Conservation (phyloP, 2,329 filamentous ascomycete genomes). For the Talaromyces funiculosus region DNA sequence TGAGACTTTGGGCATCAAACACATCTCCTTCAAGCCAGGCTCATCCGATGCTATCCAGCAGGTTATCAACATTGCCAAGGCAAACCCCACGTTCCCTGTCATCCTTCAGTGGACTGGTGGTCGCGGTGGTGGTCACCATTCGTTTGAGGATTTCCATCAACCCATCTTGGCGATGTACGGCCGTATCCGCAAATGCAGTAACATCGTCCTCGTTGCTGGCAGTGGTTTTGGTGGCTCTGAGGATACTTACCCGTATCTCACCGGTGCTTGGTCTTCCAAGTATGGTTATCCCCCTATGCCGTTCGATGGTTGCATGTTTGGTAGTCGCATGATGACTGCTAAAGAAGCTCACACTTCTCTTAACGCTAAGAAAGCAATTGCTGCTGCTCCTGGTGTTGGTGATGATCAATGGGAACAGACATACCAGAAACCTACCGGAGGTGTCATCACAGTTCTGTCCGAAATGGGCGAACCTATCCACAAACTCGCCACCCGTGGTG, state of each 20-base stretch:
- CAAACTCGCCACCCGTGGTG: slow-evolving; percentile 94
- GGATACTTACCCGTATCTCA: slow-evolving; percentile 88
- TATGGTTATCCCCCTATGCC: slow-evolving; percentile 90
- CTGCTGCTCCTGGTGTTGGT: slow-evolving; percentile 74
- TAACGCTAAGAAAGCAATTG: slow-evolving; percentile 83
- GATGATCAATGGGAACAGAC: slow-evolving; percentile 87
- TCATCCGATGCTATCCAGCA: slow-evolving; percentile 82
- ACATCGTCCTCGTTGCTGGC: slow-evolving; percentile 82
- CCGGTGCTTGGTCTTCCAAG: slow-evolving; percentile 78
- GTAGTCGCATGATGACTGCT: slow-evolving; percentile 89
- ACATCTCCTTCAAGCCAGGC: slow-evolving; percentile 91
- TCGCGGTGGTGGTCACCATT: slow-evolving; percentile 89
- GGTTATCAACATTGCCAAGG: slow-evolving; percentile 87
- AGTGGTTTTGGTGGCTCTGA: slow-evolving; percentile 87
- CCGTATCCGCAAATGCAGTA: slow-evolving; percentile 75
- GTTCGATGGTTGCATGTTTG: slow-evolving; percentile 85
- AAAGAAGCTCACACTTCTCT: slow-evolving; percentile 87
- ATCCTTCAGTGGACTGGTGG: slow-evolving; percentile 94
- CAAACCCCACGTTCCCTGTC: slow-evolving; percentile 90
- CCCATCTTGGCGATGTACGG: slow-evolving; percentile 88
- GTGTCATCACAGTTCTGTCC: slow-evolving; percentile 91
- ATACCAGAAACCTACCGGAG: slow-evolving; percentile 84
- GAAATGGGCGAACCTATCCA: slow-evolving; percentile 99
- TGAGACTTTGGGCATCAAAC: slow-evolving; percentile 83
- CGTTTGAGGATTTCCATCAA: slow-evolving; percentile 91